Base-by-base conservation (phyloP, 352 stramenopile species). In the Pythium sukuiense region DNA sequence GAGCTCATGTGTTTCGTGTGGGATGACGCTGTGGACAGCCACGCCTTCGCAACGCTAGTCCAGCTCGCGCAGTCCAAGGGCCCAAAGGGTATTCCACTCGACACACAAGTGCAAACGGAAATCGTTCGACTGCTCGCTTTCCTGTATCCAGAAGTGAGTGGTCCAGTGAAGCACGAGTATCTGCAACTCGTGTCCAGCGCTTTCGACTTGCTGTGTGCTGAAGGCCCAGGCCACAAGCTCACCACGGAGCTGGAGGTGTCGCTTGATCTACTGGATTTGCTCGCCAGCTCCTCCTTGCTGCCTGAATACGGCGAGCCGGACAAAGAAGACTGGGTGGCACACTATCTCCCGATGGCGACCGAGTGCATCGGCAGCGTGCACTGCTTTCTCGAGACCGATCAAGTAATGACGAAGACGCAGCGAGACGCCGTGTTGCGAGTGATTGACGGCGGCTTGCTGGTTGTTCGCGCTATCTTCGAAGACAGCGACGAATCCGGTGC, bases 341-440 rank as follows among this genome's bases (percentile, higher is more conserved):
- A 81, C 52, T 88, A 89, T 48, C 59, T 93, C 13, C 74, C 76
- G 0, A 80, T 91, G 63, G 81, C 76, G 29, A 81, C 88, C 32
- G 79, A 93, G 63, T 93, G 81, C 55, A 83, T 83, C 45, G 81
- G 85, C 11, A 87, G 82, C 1, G 65, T 88, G 30, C 64, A 90
- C 18, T 72, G 88, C n/a, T 67, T 90, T 18, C 52, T 89, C 2
- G 61, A 65, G 1, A 74, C 60, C 32, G 41, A 39, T 5, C 26
- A 54, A 41, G 53, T 52, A 13, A 37, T 59, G n/a, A 66, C 59
- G 13, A 30, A 24, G 18, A 61, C 75, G 3, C 69, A 64, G 32
- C 59, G 73, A 55, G 13, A 72, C 12, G 78, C 71, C 3, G 75
- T 90, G 53, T 50, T 87, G 33, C 82, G 85, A 13, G 76, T 90